A percentile compares a stretch with the other conserved stretches of the same genome.
Conservation (phyloP, 345 rosid genomes). For the Ceriops tagal region DNA sequence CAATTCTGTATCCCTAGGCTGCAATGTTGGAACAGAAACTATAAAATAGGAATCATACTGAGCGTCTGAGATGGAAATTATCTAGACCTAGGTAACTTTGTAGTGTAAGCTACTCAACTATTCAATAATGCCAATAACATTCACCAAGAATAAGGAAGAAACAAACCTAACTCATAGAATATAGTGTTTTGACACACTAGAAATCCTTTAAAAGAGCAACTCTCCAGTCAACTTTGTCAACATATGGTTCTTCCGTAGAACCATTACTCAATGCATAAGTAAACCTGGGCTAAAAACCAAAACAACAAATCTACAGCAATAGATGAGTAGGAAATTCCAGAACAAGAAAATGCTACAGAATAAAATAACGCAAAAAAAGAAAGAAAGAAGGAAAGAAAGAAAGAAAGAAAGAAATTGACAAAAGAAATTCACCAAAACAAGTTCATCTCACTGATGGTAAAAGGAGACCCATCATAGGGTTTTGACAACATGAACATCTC, state of each 20-base stretch:
- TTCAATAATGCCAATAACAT: background rate
- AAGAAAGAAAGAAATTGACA: background rate
- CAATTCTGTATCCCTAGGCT: conserved; percentile 17
- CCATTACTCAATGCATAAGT: conserved; percentile 8
- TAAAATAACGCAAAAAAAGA: background rate
- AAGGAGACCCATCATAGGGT: background rate
- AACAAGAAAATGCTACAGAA: background rate
- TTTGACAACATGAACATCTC: background rate
- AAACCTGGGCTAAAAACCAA: conserved; percentile 24
- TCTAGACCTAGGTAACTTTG: background rate
- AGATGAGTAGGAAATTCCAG: conserved; percentile 15
- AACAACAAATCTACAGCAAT: conserved; percentile 24
- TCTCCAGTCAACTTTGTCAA: conserved; percentile 12
- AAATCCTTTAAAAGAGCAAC: conserved; percentile 18
- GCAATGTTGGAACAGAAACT: conserved; percentile 11
- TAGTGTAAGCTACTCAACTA: background rate
- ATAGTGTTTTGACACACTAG: conserved; percentile 10
- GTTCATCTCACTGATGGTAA: conserved; percentile 5
- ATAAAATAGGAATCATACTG: too few relatives aligned
- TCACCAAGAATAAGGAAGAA: background rate
- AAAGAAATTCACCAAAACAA: background rate
- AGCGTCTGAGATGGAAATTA: background rate
- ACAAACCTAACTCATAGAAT: conserved; percentile 5
- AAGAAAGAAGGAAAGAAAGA: too few relatives aligned
- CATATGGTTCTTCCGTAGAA: conserved; percentile 24